Conservation (phyloP, 257 asterid species). For the Oldenlandia corymbosa region DNA sequence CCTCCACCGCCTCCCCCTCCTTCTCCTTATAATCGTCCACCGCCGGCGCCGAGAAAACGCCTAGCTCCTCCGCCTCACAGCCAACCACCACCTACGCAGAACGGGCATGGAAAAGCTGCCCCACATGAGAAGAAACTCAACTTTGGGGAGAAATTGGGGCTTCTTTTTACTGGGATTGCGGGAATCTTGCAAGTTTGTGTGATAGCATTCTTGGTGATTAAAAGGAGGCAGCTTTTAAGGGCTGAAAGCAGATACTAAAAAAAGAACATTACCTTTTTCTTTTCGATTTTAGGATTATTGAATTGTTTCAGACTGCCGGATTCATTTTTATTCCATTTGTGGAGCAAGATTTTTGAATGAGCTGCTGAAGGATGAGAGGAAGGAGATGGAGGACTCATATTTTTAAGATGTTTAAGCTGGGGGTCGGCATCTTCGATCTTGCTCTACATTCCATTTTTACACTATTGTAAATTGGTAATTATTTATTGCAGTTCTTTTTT, state of each 20-base stretch:
- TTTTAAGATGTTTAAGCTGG: slow-evolving; percentile 13
- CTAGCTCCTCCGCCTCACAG: slow-evolving; percentile 5
- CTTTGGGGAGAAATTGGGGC: slow-evolving; percentile 37
- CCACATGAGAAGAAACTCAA: slow-evolving; percentile 18
- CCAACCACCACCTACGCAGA: background rate
- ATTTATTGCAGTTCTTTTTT: slow-evolving; percentile 25
- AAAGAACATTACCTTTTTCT: too few species aligned
- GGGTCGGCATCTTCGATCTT: slow-evolving; percentile 12
- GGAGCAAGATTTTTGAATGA: background rate
- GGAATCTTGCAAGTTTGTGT: slow-evolving; percentile 35
- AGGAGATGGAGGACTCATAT: slow-evolving; percentile 11
- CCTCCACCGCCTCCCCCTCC: slow-evolving; percentile 21
- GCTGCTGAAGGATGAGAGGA: slow-evolving; percentile 13
- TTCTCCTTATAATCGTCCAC: slow-evolving; percentile 14
- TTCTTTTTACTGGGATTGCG: slow-evolving; percentile 30
- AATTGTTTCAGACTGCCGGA: slow-evolving; percentile 1
- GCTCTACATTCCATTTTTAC: slow-evolving; percentile 33
- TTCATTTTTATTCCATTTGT: slow-evolving; percentile 14
- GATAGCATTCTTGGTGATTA: slow-evolving; percentile 32
- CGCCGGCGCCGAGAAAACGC: slow-evolving; percentile 12
- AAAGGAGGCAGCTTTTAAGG: slow-evolving; percentile 30
- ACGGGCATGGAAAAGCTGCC: slow-evolving; percentile 9
- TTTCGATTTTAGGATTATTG: slow-evolving; percentile 7
- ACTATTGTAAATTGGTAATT: slow-evolving; percentile 74
- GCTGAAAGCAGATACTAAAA: slow-evolving; percentile 18